A percentile compares a stretch with the other conserved stretches of the same genome.
These are phyloP conservation scores for Cladosporium colombiae DNA, from an alignment of 2,329 filamentous ascomycete species.

Conservation along the genomic window DNA sequence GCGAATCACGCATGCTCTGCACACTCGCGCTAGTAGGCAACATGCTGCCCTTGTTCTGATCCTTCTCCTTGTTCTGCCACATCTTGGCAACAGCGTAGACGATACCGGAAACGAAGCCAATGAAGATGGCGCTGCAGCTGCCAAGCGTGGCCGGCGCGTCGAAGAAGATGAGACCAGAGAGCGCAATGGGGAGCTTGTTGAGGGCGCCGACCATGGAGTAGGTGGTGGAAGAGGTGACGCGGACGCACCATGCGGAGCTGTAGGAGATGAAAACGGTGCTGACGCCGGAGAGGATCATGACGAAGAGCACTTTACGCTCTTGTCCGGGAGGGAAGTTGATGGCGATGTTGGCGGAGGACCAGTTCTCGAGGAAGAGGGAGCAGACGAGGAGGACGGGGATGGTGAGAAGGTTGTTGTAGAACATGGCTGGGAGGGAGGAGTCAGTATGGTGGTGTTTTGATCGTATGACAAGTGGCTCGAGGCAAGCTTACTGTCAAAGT, in stretches of 20 bases:
- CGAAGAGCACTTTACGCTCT: conserved; percentile 71
- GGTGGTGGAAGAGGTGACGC: conserved; percentile 93
- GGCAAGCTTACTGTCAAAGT: conserved; percentile 85
- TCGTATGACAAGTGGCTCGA: neutral
- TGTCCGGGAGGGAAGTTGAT: conserved; percentile 76
- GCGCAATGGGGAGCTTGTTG: conserved; percentile 95
- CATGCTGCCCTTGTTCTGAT: conserved; percentile 60
- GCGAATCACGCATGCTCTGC: conserved; percentile 83
- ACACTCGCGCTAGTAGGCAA: conserved; percentile 77
- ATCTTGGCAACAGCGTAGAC: conserved; percentile 89
- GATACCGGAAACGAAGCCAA: conserved; percentile 89
- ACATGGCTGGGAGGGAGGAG: conserved; percentile 71
- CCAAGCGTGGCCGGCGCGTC: conserved; percentile 89
- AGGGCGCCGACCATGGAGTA: conserved; percentile 98
- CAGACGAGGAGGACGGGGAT: conserved; percentile 85
- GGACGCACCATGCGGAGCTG: conserved; percentile 97
- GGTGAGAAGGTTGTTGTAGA: conserved; percentile 98
- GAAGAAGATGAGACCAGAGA: conserved; percentile 94
- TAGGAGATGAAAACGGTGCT: conserved; percentile 99
- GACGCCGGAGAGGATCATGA: conserved; percentile 89
- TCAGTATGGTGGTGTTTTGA: conserved; percentile 14
- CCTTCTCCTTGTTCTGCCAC: conserved; percentile 66
- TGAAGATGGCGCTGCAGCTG: conserved; percentile 84
- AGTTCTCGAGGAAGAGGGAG: conserved; percentile 85
- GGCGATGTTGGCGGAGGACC: conserved; percentile 79